phyloP scores from a whole-genome alignment of 176 grass and related monocot species.

The Musa acuminata region DNA sequence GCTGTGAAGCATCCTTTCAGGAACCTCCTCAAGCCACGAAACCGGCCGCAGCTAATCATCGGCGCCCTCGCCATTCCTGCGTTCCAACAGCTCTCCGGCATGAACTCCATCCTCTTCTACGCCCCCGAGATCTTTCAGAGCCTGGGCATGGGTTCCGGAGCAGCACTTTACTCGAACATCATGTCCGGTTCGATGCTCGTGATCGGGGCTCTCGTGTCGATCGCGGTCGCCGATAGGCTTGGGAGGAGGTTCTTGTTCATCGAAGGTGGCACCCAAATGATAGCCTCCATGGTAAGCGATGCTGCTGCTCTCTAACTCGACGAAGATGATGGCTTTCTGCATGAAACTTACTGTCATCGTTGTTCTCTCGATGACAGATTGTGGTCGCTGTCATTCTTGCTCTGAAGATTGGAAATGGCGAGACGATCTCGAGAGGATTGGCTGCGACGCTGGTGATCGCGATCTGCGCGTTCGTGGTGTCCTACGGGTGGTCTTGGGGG shows the following conservation, averaged over 20 bases:
- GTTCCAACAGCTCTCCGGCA: constrained; percentile 90
- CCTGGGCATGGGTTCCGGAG: constrained; percentile 54
- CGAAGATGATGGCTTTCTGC: neutral
- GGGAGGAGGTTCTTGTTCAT: constrained; percentile 85
- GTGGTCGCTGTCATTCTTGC: constrained; percentile 56
- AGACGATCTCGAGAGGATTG: constrained; percentile 49
- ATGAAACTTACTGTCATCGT: neutral
- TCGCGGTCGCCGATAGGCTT: constrained; percentile 65
- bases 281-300: constrained; percentile 49
- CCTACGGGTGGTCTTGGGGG: constrained; percentile 94
- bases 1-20: constrained; percentile 49
- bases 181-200: constrained; percentile 93
- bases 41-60: constrained; percentile 81
- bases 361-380: constrained; percentile 17
- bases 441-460: constrained; percentile 56
- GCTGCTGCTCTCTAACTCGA: too few species aligned
- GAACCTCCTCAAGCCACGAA: constrained; percentile 54
- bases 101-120: constrained; percentile 97
- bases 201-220: constrained; percentile 66
- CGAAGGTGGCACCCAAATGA: constrained; percentile 81
- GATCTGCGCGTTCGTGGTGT: constrained; percentile 79
- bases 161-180: constrained; percentile 71
- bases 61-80: constrained; percentile 83
- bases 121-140: constrained; percentile 91
- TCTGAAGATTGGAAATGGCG: constrained; percentile 61